Conservation (phyloP, 306 rosid genomes). For the Chamaecrista fasciculata region DNA sequence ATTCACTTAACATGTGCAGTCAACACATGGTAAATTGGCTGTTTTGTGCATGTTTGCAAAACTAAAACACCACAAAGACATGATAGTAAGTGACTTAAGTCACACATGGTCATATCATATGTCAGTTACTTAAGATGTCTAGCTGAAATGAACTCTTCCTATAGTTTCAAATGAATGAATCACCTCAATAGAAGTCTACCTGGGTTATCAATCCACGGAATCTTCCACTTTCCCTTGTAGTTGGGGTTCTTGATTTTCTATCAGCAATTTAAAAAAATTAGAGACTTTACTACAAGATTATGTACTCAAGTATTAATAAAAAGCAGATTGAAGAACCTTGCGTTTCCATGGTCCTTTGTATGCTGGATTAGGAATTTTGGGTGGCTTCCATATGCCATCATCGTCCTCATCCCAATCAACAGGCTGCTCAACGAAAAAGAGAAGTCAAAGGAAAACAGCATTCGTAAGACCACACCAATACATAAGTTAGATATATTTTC, state of each 20-base stretch:
- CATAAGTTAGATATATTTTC: background rate
- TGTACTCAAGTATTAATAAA: constrained; percentile 22
- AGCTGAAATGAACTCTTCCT: background rate
- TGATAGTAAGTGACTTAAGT: too few species aligned
- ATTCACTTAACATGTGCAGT: constrained; percentile 9
- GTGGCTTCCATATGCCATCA: constrained; percentile 81
- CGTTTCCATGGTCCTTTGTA: constrained; percentile 95
- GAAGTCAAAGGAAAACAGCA: background rate
- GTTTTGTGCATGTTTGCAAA: background rate
- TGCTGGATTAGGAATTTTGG: constrained; percentile 90
- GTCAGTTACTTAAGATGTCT: too few species aligned
- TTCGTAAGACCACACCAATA: constrained; percentile 10
- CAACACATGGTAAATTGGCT: background rate
- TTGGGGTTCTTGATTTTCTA: constrained; percentile 97
- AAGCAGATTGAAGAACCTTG: constrained; percentile 56
- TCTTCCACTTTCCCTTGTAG: constrained; percentile 96
- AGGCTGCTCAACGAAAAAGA: constrained; percentile 55
- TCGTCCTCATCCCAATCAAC: constrained; percentile 89
- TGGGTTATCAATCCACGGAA: constrained; percentile 90
- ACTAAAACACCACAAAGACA: constrained; percentile 1
- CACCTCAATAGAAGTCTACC: constrained; percentile 45
- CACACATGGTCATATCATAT: too few species aligned
- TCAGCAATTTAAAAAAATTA: constrained; percentile 29
- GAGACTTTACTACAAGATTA: constrained; percentile 17
- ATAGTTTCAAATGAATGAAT: background rate